A percentile compares a stretch with the other conserved stretches of the same genome.
Conservation (phyloP, 371 early-diverging fungal species). For the Mucor mucedo region DNA sequence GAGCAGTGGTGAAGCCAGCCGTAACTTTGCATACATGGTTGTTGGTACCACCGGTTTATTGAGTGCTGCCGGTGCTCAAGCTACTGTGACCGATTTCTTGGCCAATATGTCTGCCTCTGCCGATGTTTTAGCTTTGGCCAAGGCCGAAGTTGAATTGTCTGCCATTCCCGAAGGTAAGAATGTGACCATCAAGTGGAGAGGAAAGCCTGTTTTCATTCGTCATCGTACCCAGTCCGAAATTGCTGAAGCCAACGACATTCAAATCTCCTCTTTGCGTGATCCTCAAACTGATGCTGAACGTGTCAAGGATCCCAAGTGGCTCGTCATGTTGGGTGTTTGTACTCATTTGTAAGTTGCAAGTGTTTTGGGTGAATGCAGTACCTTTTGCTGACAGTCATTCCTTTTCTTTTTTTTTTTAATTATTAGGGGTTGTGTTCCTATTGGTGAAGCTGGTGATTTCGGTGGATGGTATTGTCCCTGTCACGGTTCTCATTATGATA, state of each 20-base stretch:
- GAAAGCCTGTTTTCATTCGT: conserved; percentile 97
- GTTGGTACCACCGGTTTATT: conserved; percentile 90
- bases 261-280: conserved; percentile 84
- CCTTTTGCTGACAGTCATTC: too few relatives aligned
- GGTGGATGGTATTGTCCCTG: conserved; percentile 99
- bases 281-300: conserved; percentile 93
- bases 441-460: conserved; percentile 97
- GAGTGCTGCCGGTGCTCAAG: conserved; percentile 88
- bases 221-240: conserved; percentile 96
- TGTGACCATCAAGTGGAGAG: conserved; percentile 97
- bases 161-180: conserved; percentile 97
- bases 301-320: conserved; percentile 93
- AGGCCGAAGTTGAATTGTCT: conserved; percentile 92
- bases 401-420: too few relatives aligned
- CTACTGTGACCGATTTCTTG: conserved; percentile 90
- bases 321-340: conserved; percentile 97
- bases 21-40: conserved; percentile 92
- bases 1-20: conserved; percentile 70
- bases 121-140: conserved; percentile 97
- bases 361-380: not conserved
- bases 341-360: conserved; percentile 81
- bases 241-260: conserved; percentile 86
- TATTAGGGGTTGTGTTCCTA: conserved; percentile 93
- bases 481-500: conserved; percentile 97
- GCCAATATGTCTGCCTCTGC: conserved; percentile 94